A percentile compares a stretch with the other conserved stretches of the same genome.
These are phyloP conservation scores for Boletus reticulatus DNA, from an alignment of 768 basidiomycete genomes.

Conservation along the genomic window DNA sequence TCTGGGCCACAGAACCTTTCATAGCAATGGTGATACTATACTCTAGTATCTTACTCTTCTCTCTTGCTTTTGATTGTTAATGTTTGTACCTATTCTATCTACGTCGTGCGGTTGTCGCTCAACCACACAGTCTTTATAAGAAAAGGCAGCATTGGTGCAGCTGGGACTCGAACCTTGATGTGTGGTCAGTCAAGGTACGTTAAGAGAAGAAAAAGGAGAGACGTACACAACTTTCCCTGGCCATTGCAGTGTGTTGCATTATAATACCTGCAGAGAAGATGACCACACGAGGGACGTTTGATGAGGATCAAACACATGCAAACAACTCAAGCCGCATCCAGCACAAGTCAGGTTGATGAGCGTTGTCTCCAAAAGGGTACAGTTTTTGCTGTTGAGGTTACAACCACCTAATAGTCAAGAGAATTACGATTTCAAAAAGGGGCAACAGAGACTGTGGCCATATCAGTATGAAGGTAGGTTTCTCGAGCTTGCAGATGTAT, in stretches of 20 bases:
- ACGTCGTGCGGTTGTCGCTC: too few species aligned
- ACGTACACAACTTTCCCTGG: conserved; percentile 42
- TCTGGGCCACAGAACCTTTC: too few species aligned
- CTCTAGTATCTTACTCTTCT: too few species aligned
- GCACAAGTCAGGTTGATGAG: conserved; percentile 40
- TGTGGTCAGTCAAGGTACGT: background rate
- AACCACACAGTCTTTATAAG: too few species aligned
- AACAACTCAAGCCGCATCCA: conserved; percentile 49
- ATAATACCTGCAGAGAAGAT: conserved; percentile 35
- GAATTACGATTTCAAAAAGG: background rate
- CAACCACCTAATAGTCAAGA: conserved; percentile 35
- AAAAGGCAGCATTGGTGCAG: conserved; percentile 45
- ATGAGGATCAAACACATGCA: conserved; percentile 28
- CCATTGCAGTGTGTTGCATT: conserved; percentile 40
- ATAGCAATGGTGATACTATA: too few species aligned
- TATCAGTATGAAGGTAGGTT: conserved; percentile 42
- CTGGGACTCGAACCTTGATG: conserved; percentile 31
- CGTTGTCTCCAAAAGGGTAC: conserved; percentile 46
- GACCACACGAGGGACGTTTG: background rate
- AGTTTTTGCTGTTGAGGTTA: conserved; percentile 44
- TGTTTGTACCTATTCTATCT: too few species aligned
- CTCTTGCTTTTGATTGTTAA: too few species aligned
- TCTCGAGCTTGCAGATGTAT: conserved; percentile 1
- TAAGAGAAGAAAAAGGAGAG: background rate
- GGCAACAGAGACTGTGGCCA: conserved; percentile 9